Conservation (phyloP, 73 alveolate genomes). For the Paramecium caudatum region DNA sequence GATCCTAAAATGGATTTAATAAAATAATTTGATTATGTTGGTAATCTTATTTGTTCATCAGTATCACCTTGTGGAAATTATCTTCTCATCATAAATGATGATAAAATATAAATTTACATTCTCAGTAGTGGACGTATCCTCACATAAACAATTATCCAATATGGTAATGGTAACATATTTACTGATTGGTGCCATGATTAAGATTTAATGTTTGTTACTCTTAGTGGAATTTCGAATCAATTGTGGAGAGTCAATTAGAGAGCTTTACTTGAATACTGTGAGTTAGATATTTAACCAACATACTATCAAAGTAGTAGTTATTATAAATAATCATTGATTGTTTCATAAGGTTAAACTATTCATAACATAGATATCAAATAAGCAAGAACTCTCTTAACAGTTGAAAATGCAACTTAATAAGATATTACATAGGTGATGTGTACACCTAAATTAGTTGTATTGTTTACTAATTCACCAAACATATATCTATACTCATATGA, state of each 20-base stretch:
- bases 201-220: conserved; percentile 49
- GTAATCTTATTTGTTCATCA: conserved; percentile 10
- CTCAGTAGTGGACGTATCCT: conserved; percentile 47
- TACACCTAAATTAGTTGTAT: background rate
- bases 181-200: conserved; percentile 53
- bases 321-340: background rate
- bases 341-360: conserved; percentile 7
- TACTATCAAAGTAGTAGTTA: conserved; percentile 15
- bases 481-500: background rate
- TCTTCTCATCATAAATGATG: conserved; percentile 3
- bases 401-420: conserved; percentile 30
- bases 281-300: conserved; percentile 15
- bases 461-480: conserved; percentile 43
- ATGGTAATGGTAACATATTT: conserved; percentile 10
- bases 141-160: conserved; percentile 25
- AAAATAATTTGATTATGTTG: conserved; percentile 19
- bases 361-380: conserved; percentile 20
- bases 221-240: conserved; percentile 13
- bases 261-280: conserved; percentile 54
- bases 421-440: conserved; percentile 31
- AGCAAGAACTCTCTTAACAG: background rate
- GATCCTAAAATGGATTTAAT: conserved; percentile 21
- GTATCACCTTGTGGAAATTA: conserved; percentile 58
- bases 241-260: conserved; percentile 61
- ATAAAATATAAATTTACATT: background rate